Base-by-base conservation (phyloP, 139 green algal species). In the Nannochloris sp. region DNA sequence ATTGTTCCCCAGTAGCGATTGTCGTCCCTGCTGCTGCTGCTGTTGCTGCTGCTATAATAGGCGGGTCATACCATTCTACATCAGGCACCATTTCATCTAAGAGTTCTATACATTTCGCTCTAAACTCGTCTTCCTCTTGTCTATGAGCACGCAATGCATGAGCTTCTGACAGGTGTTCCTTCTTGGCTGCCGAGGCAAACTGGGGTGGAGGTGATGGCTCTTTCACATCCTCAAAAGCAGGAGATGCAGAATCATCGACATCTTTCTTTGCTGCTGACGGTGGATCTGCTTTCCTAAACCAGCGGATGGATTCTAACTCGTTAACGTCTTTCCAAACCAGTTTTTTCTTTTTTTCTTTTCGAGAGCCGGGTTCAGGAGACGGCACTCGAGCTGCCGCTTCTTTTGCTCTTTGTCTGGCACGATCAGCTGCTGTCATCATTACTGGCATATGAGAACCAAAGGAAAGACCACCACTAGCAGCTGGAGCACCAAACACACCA, bases 91-190 rank as follows among this genome's bases (percentile, higher is more conserved):
- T 71, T 4, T 19, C 29, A 19, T 2, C 37, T 10, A 75, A 59
- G 1, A 45, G 46, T 34, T 65, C 3, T 29, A 53, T n/a, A 29
- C 61, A 27, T 19, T 44, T 59, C 13, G 6, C 23, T 2, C 45
- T 56, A 34, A 68, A 44, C 46, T 75, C 23, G 27, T 63, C 59
- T 48, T 75, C 68, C 68, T 75, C 58, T 32, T 29, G 27, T 7
- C 60, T 56, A 36, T 70, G 65, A 15, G 13, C 47, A 25, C 56
- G 42, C 14, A 77, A 53, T 6, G 70, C 70, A 25, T 59, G 54
- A 1, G 70, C 70, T 56, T 77, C 70, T 3, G 44, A 71, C 12
- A 68, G 25, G 46, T 77, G 70, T 62, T 77, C 63, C 64, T 71
- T 39, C 35, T 71, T 76, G 27, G 70, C 70, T 9, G 70, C 70